Percentiles rank a stretch among this genome's conserved stretches.
Evolutionary conservation across 1,284 basidiomycete species (phyloP).

Genomic region (Coniferiporia sulphurascens): DNA sequence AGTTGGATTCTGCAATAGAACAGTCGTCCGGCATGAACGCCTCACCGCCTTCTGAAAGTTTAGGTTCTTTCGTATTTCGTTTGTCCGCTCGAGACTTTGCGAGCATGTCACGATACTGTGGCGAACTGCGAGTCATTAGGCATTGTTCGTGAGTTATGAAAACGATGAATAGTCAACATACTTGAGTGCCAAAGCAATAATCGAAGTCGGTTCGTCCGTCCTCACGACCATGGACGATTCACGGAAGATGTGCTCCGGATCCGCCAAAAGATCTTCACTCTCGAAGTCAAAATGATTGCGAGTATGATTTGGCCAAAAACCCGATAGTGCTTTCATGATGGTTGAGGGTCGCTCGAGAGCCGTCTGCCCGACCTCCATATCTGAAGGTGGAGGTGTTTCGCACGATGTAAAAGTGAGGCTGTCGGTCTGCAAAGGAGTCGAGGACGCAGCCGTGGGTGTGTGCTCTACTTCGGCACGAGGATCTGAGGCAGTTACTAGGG

Average conservation of each 20-base stretch:
- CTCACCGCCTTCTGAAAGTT: slow-evolving; percentile 64
- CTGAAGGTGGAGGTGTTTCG: slow-evolving; percentile 49
- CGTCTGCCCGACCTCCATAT: slow-evolving; percentile 44
- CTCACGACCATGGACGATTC: slow-evolving; percentile 95
- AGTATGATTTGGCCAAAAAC: slow-evolving; percentile 68
- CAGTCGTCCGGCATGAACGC: slow-evolving; percentile 83
- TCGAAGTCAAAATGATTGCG: slow-evolving; percentile 47
- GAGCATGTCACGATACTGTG: slow-evolving; percentile 84
- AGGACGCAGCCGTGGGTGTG: neutral
- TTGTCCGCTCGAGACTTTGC: slow-evolving; percentile 70
- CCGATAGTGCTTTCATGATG: slow-evolving; percentile 83
- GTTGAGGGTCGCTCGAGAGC: slow-evolving; percentile 62
- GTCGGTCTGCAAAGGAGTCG: slow-evolving; percentile 14
- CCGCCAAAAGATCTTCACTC: slow-evolving; percentile 59
- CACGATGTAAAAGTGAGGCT: slow-evolving; percentile 32
- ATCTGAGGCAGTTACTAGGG: neutral
- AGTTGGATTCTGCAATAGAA: slow-evolving; percentile 74
- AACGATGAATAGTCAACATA: slow-evolving; percentile 33
- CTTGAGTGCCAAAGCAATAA: slow-evolving; percentile 94
- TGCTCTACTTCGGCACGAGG: neutral
- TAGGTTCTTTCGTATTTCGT: slow-evolving; percentile 60
- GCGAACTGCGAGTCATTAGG: slow-evolving; percentile 53
- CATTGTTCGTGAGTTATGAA: neutral
- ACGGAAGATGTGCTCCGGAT: slow-evolving; percentile 90
- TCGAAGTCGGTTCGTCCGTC: slow-evolving; percentile 97